Base-by-base conservation (phyloP, 1,284 basidiomycete genomes). In the Neonothopanus nambi region DNA sequence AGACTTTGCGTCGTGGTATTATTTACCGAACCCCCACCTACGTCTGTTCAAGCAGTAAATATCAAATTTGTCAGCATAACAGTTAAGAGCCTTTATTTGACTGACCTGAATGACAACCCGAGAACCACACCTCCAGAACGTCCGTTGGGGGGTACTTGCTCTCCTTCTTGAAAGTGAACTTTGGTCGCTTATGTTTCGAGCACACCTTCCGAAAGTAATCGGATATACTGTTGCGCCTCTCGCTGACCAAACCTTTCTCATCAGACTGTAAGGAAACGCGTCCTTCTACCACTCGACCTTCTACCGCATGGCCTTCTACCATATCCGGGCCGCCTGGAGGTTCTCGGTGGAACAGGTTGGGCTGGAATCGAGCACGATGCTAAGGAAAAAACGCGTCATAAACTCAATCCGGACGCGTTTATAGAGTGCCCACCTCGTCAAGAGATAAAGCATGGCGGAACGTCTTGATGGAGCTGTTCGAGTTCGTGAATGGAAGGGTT, bases 41-140 rank as follows among this genome's bases (percentile, higher is more conserved):
- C 72, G 61, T 91, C 87, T 89, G 43, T 3, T 18, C n/a, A 53
- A 45, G 26, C 11, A 5, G 30, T 9, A 9, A 33, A 33, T 11
- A 33, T 9, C 9, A 9, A 5, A 5, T 40, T 28, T 9, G 6
- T 26, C 18, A 7, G 11, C 12, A 5, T n/a, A 20, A 20, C 12
- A n/a, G n/a, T n/a, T n/a, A n/a, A n/a, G n/a, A 23, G 2, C 24
- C 2, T 33, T 33, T n/a, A n/a, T 26, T 18, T 17, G 11, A 62
- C 76, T 54, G 47, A 85, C 84, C 84, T 26, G 67, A 62, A 59
- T 87, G 84, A 54, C 79, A 79, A 6, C 84, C 84, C 12, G 75
- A 62, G 54, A 86, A 87, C 84, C 84, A 86, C 3, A 87, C 83
- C 60, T 86, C 85, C 20, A 79, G 60, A 11, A 81, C 78, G 62